Base-by-base conservation (phyloP, 1,284 basidiomycete species). In the Tilletiopsis washingtonensis region DNA sequence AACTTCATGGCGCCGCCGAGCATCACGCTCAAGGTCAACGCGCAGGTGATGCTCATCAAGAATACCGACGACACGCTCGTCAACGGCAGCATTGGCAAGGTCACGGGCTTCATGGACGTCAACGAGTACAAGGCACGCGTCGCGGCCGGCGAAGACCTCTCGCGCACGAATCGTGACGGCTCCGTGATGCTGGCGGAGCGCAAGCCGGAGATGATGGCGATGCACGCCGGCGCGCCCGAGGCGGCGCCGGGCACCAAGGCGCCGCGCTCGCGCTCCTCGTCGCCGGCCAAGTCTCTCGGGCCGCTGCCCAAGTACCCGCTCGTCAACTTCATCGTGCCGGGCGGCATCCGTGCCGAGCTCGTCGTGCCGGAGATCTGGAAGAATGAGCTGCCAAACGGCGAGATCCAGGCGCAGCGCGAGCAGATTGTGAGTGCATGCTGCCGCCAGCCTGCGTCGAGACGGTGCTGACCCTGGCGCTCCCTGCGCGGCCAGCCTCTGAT, bases 11-110 rank as follows among this genome's bases (percentile, higher is more conserved):
- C 65, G 12, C 50, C 65, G 34, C 50, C 53, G 5, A 66, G 59
- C 1, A 77, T 94, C 36, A 65, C 70, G 0, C 77, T 94, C 34
- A 86, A 84, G 68, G 74, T 81, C 27, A 81, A 81, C 39, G 83
- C 84, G 0, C 76, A 76, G 57, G 79, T 80, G 41, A 80, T 81
- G 79, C 76, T 91, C 19, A 81, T 91, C 79, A 89, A 84, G 81
- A 89, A 80, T 69, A 71, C 79, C 5, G 84, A 86, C 62, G 81
- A 84, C 38, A 78, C 78, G 43, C 80, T 91, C 5, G 87, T 90
- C 39, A 91, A 91, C 71, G 88, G 88, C 0, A 85, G 83, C 9
- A 80, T 89, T 59, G 88, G 88, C 17, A 79, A 78, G 56, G 78
- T 91, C 19, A 69, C 27, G 26, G 27, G 40, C 14, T 47, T 47